A percentile compares a stretch with the other conserved stretches of the same genome.
Evolutionary conservation across 768 basidiomycete genomes (phyloP).

Genomic region (Mycena crocata): DNA sequence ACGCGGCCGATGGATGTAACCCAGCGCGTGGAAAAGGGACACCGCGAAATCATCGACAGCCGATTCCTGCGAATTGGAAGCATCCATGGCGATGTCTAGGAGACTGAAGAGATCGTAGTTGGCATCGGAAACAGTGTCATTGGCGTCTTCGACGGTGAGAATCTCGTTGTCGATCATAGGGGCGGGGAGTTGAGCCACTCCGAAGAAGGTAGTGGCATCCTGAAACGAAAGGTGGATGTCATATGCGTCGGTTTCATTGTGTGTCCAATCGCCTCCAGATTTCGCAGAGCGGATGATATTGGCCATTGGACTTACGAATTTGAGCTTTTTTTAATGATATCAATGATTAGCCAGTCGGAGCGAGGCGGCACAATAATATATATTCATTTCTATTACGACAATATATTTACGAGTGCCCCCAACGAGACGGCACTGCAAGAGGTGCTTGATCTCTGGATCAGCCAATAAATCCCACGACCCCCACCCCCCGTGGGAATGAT

Average conservation of each 20-base stretch:
- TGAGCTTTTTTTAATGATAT: no score
- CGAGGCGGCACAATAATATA: no score
- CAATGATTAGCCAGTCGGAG: no score
- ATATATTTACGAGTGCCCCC: no score
- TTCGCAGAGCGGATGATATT: neutral
- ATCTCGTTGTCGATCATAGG: slow-evolving; percentile 28
- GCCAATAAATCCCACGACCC: no score
- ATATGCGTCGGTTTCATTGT: slow-evolving; percentile 41
- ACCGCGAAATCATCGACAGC: slow-evolving; percentile 50
- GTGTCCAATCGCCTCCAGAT: slow-evolving; percentile 18
- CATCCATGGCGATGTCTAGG: slow-evolving; percentile 39
- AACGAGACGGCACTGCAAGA: slow-evolving; percentile 31
- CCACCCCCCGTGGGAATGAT: no score
- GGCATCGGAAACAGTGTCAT: slow-evolving; percentile 15
- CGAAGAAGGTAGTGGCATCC: slow-evolving; percentile 41
- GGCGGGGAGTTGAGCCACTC: slow-evolving; percentile 31
- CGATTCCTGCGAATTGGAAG: slow-evolving; percentile 42
- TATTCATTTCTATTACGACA: no score
- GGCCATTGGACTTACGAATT: no score
- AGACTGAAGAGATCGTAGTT: slow-evolving; percentile 26
- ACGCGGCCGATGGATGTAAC: slow-evolving; percentile 34
- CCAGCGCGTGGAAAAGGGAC: slow-evolving; percentile 39
- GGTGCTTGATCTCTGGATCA: slow-evolving; percentile 12
- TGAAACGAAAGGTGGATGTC: no score
- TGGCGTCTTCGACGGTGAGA: neutral